Evolutionary conservation across 805 yeast species (phyloP), one percentile per base, ranked within the genome.

Genomic region (Kockiozyma suomiensis): DNA sequence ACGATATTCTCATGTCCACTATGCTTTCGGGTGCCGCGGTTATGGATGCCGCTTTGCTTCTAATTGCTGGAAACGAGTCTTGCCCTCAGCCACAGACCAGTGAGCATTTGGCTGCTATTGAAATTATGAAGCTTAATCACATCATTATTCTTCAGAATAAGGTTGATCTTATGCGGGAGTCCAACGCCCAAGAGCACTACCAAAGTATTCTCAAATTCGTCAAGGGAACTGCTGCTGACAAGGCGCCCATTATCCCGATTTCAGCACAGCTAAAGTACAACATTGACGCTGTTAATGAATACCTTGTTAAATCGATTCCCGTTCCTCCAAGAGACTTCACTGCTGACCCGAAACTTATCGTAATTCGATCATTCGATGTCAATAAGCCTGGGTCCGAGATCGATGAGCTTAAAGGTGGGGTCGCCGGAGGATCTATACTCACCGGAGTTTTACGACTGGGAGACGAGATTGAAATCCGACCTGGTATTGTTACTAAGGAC

Each of bases 11-110:
- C 76, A 94, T 94, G 99, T 91, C 97, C 83, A 94, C 99, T 68
- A 94, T 94, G 99, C 86, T 94, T 84, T 92, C 98, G 49, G 99
- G 99, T 75, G 99, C 99, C 38, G 99, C 99, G 17, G 99, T 94
- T 67, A 94, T 94, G 99, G 99, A 94, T 78, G 99, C 99, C 58
- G 99, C 99, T 1, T 81, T 94, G 64, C 81, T 94, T 73, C 82
- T 94, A 67, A 87, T 94, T 74, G 99, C 99, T 30, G 99, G 98
- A 78, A 94, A 94, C 75, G 99, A 94, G 82, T 85, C 96, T 57
- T 94, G 99, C 81, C 99, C 99, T 63, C 99, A 94, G 81, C 99
- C 99, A 46, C 99, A 94, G 81, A 94, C 99, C 17, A 88, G 96
- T 13, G 99, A 94, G 80, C 99, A 94, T 81, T 83, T 94, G 78